phyloP scores from a whole-genome alignment of 1,284 basidiomycete species.

The Termitomyces sp. region DNA sequence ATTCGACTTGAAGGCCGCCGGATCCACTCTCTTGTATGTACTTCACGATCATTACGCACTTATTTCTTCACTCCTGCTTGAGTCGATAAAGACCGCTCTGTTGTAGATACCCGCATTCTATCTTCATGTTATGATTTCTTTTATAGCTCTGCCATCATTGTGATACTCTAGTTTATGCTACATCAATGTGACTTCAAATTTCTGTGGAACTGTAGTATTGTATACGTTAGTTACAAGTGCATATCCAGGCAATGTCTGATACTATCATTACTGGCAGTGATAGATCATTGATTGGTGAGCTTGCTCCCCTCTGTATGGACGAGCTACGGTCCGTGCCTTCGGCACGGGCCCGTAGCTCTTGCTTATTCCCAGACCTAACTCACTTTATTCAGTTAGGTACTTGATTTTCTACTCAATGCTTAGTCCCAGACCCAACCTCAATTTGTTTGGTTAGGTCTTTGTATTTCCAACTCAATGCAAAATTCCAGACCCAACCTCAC shows the following conservation, averaged over 20 bases:
- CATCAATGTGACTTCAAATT: slow-evolving; percentile 18
- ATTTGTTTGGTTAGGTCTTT: too few relatives aligned
- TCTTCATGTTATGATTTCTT: slow-evolving; percentile 23
- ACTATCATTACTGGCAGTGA: too few relatives aligned
- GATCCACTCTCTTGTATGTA: slow-evolving; percentile 16
- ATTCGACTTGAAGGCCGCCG: slow-evolving; percentile 15
- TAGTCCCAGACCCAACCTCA: too few relatives aligned
- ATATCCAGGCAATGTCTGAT: neutral
- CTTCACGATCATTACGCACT: slow-evolving; percentile 29
- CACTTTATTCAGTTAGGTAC: too few relatives aligned
- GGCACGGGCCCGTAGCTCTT: too few relatives aligned
- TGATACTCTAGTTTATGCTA: slow-evolving; percentile 19
- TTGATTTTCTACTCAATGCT: too few relatives aligned
- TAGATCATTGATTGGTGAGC: too few relatives aligned
- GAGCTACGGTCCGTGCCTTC: too few relatives aligned
- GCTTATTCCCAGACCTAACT: too few relatives aligned
- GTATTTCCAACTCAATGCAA: too few relatives aligned
- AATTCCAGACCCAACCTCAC: too few relatives aligned
- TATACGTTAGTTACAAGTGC: neutral
- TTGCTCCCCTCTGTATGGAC: too few relatives aligned
- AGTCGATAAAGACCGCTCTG: slow-evolving; percentile 22
- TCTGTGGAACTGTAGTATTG: neutral
- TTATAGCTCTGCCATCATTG: slow-evolving; percentile 15
- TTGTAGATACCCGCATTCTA: slow-evolving; percentile 36
- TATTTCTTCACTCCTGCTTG: slow-evolving; percentile 29